Evolutionary conservation across 345 rosid genomes (phyloP).

Genomic region (Sisymbrium irio): DNA sequence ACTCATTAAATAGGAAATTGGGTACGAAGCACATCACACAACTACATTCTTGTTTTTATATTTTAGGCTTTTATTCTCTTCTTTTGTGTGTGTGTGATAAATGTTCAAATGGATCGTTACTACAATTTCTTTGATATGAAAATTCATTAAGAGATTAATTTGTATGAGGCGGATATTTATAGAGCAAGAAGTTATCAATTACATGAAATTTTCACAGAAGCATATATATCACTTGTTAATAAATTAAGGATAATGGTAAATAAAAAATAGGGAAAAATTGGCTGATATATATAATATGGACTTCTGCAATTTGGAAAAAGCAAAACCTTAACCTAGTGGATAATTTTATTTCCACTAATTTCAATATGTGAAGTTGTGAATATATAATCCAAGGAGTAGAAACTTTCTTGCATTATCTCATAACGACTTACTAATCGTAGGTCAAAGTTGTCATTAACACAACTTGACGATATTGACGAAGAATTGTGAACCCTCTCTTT

Average conservation of each 20-base stretch:
- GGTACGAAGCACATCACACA: conserved; percentile 32
- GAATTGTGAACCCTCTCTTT: conserved; percentile 32
- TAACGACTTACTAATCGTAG: conserved; percentile 37
- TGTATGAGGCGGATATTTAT: too few species aligned
- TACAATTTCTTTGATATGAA: too few species aligned
- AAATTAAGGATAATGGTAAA: too few species aligned
- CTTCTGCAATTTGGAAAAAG: background rate
- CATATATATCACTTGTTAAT: too few species aligned
- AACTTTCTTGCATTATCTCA: conserved; percentile 43
- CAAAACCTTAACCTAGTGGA: background rate
- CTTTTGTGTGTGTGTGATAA: too few species aligned
- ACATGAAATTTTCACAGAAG: background rate
- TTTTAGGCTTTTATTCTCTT: background rate
- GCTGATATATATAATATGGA: background rate
- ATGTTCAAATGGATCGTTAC: too few species aligned
- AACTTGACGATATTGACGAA: conserved; percentile 30
- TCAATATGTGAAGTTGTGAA: conserved; percentile 15
- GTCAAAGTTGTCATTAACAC: conserved; percentile 31
- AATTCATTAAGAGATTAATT: too few species aligned
- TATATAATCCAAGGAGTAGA: conserved; percentile 26
- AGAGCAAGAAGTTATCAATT: conserved; percentile 8
- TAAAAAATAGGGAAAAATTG: too few species aligned
- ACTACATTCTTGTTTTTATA: conserved; percentile 1
- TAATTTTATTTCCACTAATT: background rate
- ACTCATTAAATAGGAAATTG: conserved; percentile 27